phyloP scores from a whole-genome alignment of 2,329 filamentous ascomycete species.

The Verticillium zaregamsianum region DNA sequence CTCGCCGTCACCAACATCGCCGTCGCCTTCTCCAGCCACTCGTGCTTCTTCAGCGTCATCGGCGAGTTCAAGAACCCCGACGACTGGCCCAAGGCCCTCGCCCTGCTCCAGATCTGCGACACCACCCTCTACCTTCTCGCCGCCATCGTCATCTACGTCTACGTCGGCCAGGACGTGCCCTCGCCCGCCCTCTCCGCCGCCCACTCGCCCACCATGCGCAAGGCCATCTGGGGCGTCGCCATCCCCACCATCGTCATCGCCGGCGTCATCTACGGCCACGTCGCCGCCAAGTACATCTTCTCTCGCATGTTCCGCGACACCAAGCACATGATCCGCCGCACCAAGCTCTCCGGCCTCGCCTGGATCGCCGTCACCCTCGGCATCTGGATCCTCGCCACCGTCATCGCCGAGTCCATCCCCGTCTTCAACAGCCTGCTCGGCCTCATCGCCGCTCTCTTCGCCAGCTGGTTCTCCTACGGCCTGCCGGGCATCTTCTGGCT shows the following conservation, averaged over 20 bases:
- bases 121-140: conserved; percentile 60
- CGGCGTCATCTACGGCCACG: conserved; percentile 65
- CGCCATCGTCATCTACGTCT: conserved; percentile 65
- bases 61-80: conserved; percentile 58
- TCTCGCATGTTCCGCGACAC: conserved; percentile 58
- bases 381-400: conserved; percentile 58
- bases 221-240: conserved; percentile 65
- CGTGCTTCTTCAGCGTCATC: conserved; percentile 66
- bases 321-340: conserved; percentile 48
- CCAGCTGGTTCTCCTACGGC: conserved; percentile 61
- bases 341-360: conserved; percentile 42
- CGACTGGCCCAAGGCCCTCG: conserved; percentile 50
- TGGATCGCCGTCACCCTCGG: conserved; percentile 55
- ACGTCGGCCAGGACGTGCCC: conserved; percentile 54
- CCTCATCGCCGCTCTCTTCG: conserved; percentile 59
- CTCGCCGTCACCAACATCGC: conserved; percentile 60
- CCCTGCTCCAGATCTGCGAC: conserved; percentile 50
- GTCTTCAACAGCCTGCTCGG: conserved; percentile 64
- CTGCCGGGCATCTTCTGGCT: conserved; percentile 44
- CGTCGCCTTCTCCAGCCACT: conserved; percentile 61
- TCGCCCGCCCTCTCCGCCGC: conserved; percentile 65
- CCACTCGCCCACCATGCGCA: conserved; percentile 45
- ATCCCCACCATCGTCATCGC: conserved; percentile 68
- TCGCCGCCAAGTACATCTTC: conserved; percentile 64
- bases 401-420: conserved; percentile 67